Conservation (phyloP, 805 yeast species). For the Starmerella khaoyaiensis region DNA sequence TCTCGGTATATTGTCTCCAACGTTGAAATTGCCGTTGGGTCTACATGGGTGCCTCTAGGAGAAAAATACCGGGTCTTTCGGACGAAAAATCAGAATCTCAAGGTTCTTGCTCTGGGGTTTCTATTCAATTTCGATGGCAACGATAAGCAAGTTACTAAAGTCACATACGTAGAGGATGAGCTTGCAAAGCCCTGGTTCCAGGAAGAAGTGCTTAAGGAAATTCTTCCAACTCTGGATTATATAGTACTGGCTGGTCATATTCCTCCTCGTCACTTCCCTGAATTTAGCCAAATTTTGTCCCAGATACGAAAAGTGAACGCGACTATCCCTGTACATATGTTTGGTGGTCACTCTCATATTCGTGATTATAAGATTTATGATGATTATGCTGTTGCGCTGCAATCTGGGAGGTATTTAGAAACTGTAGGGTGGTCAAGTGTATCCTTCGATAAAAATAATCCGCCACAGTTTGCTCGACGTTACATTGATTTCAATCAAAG, state of each 20-base stretch:
- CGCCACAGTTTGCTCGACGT: conserved; percentile 37
- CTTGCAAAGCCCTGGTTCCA: conserved; percentile 52
- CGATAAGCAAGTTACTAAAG: conserved; percentile 43
- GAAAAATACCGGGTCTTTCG: conserved; percentile 48
- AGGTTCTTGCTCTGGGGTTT: conserved; percentile 59
- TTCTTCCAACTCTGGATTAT: conserved; percentile 40
- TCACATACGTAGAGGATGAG: conserved; percentile 46
- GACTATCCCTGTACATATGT: conserved; percentile 54
- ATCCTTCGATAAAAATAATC: conserved; percentile 23
- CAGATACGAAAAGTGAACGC: conserved; percentile 49
- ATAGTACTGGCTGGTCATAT: conserved; percentile 65
- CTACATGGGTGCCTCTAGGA: conserved; percentile 50
- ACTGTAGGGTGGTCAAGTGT: conserved; percentile 74
- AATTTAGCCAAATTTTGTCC: conserved; percentile 36
- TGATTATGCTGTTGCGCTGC: conserved; percentile 52
- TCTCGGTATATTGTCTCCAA: conserved; percentile 45
- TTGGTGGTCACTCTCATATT: conserved; percentile 90
- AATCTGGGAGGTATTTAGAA: conserved; percentile 84
- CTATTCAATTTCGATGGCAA: conserved; percentile 58
- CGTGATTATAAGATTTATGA: conserved; percentile 68
- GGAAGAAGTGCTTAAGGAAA: conserved; percentile 24
- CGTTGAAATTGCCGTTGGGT: conserved; percentile 26
- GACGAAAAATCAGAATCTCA: conserved; percentile 39
- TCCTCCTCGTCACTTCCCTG: conserved; percentile 51
- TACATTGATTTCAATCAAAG: conserved; percentile 71